phyloP scores from a whole-genome alignment of 2,329 filamentous ascomycete species.

The Calonectria ilicicola region DNA sequence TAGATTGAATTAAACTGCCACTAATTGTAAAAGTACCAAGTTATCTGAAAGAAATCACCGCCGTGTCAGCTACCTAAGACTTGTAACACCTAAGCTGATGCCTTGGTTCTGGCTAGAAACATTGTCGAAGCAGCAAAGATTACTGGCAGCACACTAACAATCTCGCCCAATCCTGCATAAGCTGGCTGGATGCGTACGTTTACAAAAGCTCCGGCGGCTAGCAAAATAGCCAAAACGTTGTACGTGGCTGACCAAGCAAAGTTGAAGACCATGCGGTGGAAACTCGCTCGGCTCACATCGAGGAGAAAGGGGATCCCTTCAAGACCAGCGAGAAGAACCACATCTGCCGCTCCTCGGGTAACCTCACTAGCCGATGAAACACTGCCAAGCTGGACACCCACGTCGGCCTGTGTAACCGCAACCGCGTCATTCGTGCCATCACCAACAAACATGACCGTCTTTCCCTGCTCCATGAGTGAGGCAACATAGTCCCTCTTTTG shows the following conservation, averaged over 20 bases:
- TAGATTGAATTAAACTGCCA: no score
- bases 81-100: no score
- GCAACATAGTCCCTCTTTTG: constrained; percentile 67
- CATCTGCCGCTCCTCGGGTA: constrained; percentile 66
- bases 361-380: constrained; percentile 59
- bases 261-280: constrained; percentile 66
- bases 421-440: constrained; percentile 75
- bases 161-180: constrained; percentile 71
- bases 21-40: no score
- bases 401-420: constrained; percentile 68
- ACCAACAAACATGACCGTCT: constrained; percentile 67
- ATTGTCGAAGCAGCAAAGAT: constrained; percentile 53
- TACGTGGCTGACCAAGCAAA: constrained; percentile 73
- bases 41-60: no score
- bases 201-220: constrained; percentile 70
- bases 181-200: constrained; percentile 61
- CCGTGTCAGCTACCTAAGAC: no score
- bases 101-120: constrained; percentile 13
- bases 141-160: constrained; percentile 74
- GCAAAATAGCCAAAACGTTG: constrained; percentile 70
- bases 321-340: constrained; percentile 66
- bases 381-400: constrained; percentile 69
- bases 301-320: constrained; percentile 64
- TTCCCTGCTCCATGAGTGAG: constrained; percentile 38
- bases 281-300: constrained; percentile 53